These are phyloP conservation scores for Dactylellina haptotyla DNA, from an alignment of 2,329 filamentous ascomycete genomes.

Conservation along the genomic window DNA sequence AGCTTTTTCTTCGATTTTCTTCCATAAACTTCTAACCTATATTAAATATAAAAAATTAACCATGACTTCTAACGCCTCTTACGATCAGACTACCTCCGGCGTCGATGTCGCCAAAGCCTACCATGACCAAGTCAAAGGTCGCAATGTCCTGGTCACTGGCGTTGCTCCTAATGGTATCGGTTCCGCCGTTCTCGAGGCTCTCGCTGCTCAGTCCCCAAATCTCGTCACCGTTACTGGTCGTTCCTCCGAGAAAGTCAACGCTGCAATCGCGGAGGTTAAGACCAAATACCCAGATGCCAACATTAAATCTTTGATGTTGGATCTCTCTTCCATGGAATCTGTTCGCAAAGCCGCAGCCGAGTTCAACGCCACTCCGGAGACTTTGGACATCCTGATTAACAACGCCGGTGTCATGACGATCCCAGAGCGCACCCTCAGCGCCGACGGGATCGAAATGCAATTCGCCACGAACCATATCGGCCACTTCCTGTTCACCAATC, in stretches of 20 bases:
- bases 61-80: slow-evolving; percentile 46
- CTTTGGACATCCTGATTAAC: slow-evolving; percentile 63
- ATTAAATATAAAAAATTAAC: background rate
- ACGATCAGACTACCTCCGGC: slow-evolving; percentile 24
- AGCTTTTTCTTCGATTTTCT: background rate
- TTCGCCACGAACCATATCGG: slow-evolving; percentile 62
- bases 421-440: slow-evolving; percentile 55
- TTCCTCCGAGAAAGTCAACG: slow-evolving; percentile 61
- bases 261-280: slow-evolving; percentile 61
- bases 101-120: slow-evolving; percentile 19
- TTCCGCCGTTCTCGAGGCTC: slow-evolving; percentile 59
- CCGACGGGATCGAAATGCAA: slow-evolving; percentile 62
- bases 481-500: slow-evolving; percentile 62
- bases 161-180: slow-evolving; percentile 63
- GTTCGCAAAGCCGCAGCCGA: slow-evolving; percentile 62
- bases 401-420: slow-evolving; percentile 62
- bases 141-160: slow-evolving; percentile 62
- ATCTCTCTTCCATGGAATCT: slow-evolving; percentile 62
- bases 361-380: slow-evolving; percentile 60
- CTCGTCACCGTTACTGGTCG: slow-evolving; percentile 65
- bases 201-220: slow-evolving; percentile 62
- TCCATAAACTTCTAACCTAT: background rate
- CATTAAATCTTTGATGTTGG: slow-evolving; percentile 61
- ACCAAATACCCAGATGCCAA: slow-evolving; percentile 60
- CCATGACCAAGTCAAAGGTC: slow-evolving; percentile 38